A percentile compares a stretch with the other conserved stretches of the same genome.
Conservation (phyloP, 2,329 filamentous ascomycete genomes). For the Cladorrhinum sp. region DNA sequence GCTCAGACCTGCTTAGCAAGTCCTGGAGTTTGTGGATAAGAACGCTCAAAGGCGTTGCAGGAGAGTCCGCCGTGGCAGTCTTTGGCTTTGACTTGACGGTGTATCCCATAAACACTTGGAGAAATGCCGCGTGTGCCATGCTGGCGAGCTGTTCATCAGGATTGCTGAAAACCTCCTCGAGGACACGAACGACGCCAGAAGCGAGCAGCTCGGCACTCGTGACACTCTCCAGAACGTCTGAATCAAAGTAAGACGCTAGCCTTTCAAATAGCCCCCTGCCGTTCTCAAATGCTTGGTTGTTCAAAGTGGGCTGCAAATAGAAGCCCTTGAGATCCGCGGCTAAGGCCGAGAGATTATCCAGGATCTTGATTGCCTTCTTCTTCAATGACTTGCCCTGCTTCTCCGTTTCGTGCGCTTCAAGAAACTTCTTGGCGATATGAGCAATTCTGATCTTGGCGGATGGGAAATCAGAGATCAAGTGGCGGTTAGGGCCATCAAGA, state of each 20-base stretch:
- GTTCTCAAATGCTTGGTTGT: slow-evolving; percentile 43
- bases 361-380: slow-evolving; percentile 72
- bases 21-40: slow-evolving; percentile 94
- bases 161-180: slow-evolving; percentile 79
- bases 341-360: slow-evolving; percentile 68
- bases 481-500: slow-evolving; percentile 52
- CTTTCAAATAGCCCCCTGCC: slow-evolving; percentile 68
- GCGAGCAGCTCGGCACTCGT: slow-evolving; percentile 93
- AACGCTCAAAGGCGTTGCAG: slow-evolving; percentile 82
- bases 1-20: slow-evolving; percentile 90
- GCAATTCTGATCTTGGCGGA: slow-evolving; percentile 72
- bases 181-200: slow-evolving; percentile 80
- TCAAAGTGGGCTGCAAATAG: slow-evolving; percentile 57
- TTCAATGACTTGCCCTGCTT: slow-evolving; percentile 69
- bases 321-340: slow-evolving; percentile 69
- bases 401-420: slow-evolving; percentile 78
- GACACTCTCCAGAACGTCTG: slow-evolving; percentile 84
- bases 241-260: slow-evolving; percentile 81
- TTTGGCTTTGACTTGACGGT: slow-evolving; percentile 63
- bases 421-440: slow-evolving; percentile 74
- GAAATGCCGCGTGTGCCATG: slow-evolving; percentile 75
- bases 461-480: slow-evolving; percentile 45
- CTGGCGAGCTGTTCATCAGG: slow-evolving; percentile 58
- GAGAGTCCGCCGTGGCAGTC: slow-evolving; percentile 63
- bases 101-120: slow-evolving; percentile 88